phyloP scores from a whole-genome alignment of 2,329 filamentous ascomycete species.

The Metarhizium album region DNA sequence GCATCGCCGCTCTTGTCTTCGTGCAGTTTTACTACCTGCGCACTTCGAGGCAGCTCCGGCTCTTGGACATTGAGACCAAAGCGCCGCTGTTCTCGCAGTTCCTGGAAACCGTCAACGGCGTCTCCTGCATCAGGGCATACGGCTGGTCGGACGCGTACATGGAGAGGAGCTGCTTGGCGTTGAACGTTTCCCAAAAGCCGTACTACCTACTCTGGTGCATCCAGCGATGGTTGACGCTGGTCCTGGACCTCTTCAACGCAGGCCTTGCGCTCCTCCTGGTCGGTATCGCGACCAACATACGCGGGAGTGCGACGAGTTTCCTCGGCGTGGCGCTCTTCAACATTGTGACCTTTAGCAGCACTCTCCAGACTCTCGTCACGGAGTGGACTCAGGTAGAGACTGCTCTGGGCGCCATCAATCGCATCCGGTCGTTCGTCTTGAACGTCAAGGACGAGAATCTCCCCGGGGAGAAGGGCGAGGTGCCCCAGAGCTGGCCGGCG shows the following conservation, averaged over 20 bases:
- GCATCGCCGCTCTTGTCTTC: constrained; percentile 2
- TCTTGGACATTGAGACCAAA: constrained; percentile 8
- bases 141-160: constrained; percentile 5
- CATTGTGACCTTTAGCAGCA: constrained; percentile 19
- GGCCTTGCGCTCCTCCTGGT: constrained; percentile 35
- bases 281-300: constrained; percentile 27
- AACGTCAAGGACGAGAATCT: constrained; percentile 14
- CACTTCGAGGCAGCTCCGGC: constrained; percentile 7
- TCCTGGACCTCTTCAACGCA: constrained; percentile 34
- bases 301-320: constrained; percentile 15
- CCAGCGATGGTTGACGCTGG: constrained; percentile 39
- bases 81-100: constrained; percentile 8
- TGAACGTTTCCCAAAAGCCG: constrained; percentile 8
- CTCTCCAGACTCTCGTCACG: constrained; percentile 20
- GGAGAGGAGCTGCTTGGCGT: background rate
- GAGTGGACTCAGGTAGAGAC: constrained; percentile 21
- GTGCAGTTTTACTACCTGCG: constrained; percentile 14
- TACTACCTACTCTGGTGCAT: constrained; percentile 34
- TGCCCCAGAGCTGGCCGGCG: constrained; percentile 16
- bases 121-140: constrained; percentile 7
- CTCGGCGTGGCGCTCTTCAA: constrained; percentile 17
- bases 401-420: constrained; percentile 15
- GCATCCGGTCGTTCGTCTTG: constrained; percentile 17
- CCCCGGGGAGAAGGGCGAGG: constrained; percentile 9
- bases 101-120: constrained; percentile 6